Base-by-base conservation (phyloP, 2,329 filamentous ascomycete genomes). In the Colletotrichum tropicale region DNA sequence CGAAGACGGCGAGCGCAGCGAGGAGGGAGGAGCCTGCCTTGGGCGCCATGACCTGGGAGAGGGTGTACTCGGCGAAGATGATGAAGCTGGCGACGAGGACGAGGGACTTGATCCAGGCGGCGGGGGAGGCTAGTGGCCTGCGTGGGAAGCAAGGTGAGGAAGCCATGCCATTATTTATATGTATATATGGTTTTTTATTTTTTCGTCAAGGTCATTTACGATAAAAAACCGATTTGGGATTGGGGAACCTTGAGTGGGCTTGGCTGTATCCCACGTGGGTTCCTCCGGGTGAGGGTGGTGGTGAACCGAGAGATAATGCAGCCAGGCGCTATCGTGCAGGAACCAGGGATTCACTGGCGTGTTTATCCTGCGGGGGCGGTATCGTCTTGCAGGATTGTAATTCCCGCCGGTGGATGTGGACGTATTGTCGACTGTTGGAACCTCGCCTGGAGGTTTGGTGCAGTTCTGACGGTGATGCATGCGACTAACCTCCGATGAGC, bases 161-260 rank as follows among this genome's bases (percentile, higher is more conserved):
- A 61, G 60, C 71, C 76, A 77, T 77, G 30, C 74, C 76, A 77
- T 77, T 60, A 55, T 76, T 58, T 75, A 70, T 76, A 43, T 8
- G 16, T 52, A 13, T 13, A 13, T 52, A 21, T 21, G 12, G 43
- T 3, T 6, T 43, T 61, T 5, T 8, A 15, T 62, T 21, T 62
- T 1, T 15, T 7, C n/a, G 30, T 62, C 16, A 62, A 62, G 10
- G 26, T 32, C 43, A 52, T 52, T 52, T 52, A 10, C 43, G 43
- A 52, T 52, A 52, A 52, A 12, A 48, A 24, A 4, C 18, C 7
- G 7, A 21, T 61, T 61, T 61, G 28, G n/a, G 3, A 34, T 32
- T n/a, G 58, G 21, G 28, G 58, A 34, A 62, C 16, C 28, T n/a
- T 62, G 32, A 15, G 18, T 60, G 56, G 26, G 56, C 18, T 28